These are phyloP conservation scores for Crassisporium funariophilum DNA, from an alignment of 768 basidiomycete genomes.

Conservation along the genomic window DNA sequence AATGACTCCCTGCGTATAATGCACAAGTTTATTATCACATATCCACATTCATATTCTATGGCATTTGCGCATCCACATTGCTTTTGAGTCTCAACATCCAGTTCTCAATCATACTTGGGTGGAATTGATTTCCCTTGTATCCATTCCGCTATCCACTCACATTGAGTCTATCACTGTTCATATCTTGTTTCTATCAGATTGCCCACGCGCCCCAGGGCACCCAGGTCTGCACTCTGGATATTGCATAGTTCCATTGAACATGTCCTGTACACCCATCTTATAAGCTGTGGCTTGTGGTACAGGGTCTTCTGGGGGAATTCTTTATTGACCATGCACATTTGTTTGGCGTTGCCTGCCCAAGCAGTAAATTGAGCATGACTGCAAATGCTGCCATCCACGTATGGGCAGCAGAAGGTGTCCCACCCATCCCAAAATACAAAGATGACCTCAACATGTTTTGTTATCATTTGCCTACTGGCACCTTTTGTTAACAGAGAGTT, in stretches of 20 bases:
- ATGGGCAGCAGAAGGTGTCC: conserved; percentile 19
- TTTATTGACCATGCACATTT: conserved; percentile 33
- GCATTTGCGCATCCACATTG: too few species aligned
- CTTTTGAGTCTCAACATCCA: too few species aligned
- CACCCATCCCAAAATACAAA: conserved; percentile 25
- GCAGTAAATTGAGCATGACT: conserved; percentile 34
- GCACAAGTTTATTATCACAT: too few species aligned
- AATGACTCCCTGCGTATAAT: too few species aligned
- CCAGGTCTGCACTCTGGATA: conserved; percentile 32
- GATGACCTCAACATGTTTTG: conserved; percentile 27
- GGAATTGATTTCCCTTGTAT: too few species aligned
- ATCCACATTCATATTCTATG: too few species aligned
- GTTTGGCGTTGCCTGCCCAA: conserved; percentile 29
- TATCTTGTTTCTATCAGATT: conserved; percentile 26
- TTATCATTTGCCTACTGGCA: conserved; percentile 13
- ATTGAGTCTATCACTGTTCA: too few species aligned
- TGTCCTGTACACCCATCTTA: conserved; percentile 31
- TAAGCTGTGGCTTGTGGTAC: conserved; percentile 35
- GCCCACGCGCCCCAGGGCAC: conserved; percentile 30
- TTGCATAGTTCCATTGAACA: conserved; percentile 36
- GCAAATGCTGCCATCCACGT: conserved; percentile 31
- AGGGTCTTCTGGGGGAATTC: conserved; percentile 19
- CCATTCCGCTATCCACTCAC: too few species aligned
- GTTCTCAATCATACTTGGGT: too few species aligned
- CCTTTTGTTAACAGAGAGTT: background rate